phyloP scores from a whole-genome alignment of 2,329 filamentous ascomycete genomes.

The Monosporascus sp. region DNA sequence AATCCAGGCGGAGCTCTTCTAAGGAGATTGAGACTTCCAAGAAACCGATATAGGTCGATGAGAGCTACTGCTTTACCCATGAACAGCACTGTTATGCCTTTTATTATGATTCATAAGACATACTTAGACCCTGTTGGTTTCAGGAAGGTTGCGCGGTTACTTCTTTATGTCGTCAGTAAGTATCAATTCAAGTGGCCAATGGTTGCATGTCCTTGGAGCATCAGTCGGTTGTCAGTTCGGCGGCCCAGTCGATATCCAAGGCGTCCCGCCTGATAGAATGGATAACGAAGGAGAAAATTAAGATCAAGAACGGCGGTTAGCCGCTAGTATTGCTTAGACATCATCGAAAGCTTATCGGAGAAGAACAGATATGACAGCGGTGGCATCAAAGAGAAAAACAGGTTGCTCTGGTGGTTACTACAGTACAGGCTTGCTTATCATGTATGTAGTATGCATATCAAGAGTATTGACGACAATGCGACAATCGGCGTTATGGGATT shows the following conservation, averaged over 20 bases:
- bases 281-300: not conserved
- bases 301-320: not conserved
- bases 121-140: too few species aligned
- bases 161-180: not conserved
- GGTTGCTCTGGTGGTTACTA: not conserved
- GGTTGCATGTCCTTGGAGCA: not conserved
- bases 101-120: too few species aligned
- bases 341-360: not conserved
- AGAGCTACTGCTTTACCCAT: too few species aligned
- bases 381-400: not conserved
- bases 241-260: not conserved
- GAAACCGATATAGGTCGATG: too few species aligned
- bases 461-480: not conserved
- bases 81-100: too few species aligned
- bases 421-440: not conserved
- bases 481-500: too few species aligned
- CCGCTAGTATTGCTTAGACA: not conserved
- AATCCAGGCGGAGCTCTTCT: conserved; percentile 32
- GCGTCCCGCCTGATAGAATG: not conserved
- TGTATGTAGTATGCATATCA: not conserved
- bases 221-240: not conserved
- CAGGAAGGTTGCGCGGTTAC: not conserved
- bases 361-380: not conserved
- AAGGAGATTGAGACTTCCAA: not conserved
- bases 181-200: not conserved